A percentile compares a stretch with the other conserved stretches of the same genome.
These are phyloP conservation scores for Silene conica DNA, from an alignment of 148 eudicot species.

Conservation along the genomic window DNA sequence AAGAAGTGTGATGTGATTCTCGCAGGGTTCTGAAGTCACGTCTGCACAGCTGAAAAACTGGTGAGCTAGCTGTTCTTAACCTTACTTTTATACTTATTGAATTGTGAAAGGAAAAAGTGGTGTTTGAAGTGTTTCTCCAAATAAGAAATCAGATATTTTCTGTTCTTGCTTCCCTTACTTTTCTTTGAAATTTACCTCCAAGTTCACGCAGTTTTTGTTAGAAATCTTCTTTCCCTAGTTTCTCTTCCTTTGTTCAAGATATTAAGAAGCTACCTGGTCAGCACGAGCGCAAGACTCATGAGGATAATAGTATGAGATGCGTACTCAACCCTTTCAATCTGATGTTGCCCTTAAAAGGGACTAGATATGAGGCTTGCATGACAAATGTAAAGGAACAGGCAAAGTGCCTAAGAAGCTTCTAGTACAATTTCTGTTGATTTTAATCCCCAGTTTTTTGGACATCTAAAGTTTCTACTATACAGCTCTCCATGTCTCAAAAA, in stretches of 20 bases:
- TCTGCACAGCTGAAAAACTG: conserved; percentile 80
- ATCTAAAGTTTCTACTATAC: background rate
- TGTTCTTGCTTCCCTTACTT: background rate
- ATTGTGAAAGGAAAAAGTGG: background rate
- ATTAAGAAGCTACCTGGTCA: background rate
- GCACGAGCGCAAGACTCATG: too few species aligned
- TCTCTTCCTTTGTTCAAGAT: background rate
- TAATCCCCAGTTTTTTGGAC: background rate
- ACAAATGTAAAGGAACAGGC: background rate
- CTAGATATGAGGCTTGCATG: background rate
- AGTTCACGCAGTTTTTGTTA: background rate
- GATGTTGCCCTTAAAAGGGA: background rate
- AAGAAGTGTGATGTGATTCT: conserved; percentile 24
- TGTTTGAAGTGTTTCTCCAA: background rate
- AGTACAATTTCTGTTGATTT: background rate
- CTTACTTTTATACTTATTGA: background rate
- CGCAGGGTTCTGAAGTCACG: conserved; percentile 88
- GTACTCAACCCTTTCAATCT: background rate
- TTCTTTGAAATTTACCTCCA: background rate
- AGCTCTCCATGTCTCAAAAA: background rate
- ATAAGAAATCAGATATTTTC: background rate
- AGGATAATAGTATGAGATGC: background rate
- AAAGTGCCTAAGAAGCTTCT: background rate
- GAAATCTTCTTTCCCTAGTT: background rate
- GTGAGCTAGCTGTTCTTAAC: conserved; percentile 34